Evolutionary conservation across 139 green algal genomes (phyloP).

Genomic region (Zygnema circumcarinatum): DNA sequence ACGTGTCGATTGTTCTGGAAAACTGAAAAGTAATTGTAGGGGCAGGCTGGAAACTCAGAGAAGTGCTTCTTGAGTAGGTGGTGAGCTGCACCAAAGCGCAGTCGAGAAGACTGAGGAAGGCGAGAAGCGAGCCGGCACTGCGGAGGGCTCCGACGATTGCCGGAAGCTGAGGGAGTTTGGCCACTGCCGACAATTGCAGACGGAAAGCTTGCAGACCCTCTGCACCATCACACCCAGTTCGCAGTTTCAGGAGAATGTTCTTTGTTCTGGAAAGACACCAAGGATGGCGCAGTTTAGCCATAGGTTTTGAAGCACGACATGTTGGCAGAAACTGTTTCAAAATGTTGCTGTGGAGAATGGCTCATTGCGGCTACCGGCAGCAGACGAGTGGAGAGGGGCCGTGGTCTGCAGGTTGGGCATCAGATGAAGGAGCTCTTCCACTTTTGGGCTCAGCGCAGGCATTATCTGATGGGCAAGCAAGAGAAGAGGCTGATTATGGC

Average conservation of each 20-base stretch:
- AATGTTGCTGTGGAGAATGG: too few species aligned
- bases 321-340: too few species aligned
- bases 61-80: too few species aligned
- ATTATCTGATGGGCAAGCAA: neutral
- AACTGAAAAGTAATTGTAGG: too few species aligned
- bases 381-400: neutral
- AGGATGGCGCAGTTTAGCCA: too few species aligned
- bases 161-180: neutral
- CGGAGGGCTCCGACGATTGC: neutral
- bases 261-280: too few species aligned
- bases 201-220: neutral
- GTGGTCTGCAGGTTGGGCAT: neutral
- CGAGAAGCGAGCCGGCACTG: neutral
- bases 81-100: neutral
- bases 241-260: neutral
- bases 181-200: neutral
- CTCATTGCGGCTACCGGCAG: too few species aligned
- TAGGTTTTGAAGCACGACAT: too few species aligned
- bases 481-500: neutral
- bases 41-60: too few species aligned
- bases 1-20: too few species aligned
- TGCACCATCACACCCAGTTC: neutral
- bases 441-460: neutral
- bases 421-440: slow-evolving; percentile 2
- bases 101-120: slow-evolving; percentile 12